phyloP scores from a whole-genome alignment of 768 basidiomycete species.

The Neoboletus brunneissimus region DNA sequence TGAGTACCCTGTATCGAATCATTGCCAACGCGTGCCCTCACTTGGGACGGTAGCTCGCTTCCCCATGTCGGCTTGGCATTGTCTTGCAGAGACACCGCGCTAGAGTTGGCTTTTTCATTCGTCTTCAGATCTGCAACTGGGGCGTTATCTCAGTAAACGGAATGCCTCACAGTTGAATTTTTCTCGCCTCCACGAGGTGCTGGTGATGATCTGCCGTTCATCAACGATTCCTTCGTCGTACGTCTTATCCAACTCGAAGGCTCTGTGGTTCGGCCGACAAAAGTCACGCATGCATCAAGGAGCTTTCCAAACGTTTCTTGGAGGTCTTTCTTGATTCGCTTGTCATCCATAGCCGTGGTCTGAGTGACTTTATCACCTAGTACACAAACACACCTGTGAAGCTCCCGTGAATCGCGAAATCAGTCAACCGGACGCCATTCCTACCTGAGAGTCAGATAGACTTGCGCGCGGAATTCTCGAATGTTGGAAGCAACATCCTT shows the following conservation, averaged over 20 bases:
- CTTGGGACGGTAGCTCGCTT: conserved; percentile 30
- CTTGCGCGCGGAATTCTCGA: conserved; percentile 66
- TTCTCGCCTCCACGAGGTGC: conserved; percentile 50
- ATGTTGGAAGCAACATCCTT: conserved; percentile 71
- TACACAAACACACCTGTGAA: conserved; percentile 65
- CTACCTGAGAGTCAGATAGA: conserved; percentile 73
- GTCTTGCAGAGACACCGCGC: conserved; percentile 39
- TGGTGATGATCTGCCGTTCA: conserved; percentile 75
- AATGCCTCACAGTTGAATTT: neutral
- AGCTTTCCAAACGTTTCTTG: conserved; percentile 90
- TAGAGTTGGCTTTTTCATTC: conserved; percentile 61
- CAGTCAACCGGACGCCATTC: conserved; percentile 10
- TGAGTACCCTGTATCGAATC: conserved; percentile 4
- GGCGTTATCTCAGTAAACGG: neutral
- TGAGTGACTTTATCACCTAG: conserved; percentile 82
- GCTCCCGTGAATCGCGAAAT: conserved; percentile 8
- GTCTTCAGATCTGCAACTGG: conserved; percentile 39
- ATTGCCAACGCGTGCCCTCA: conserved; percentile 20
- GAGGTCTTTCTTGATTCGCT: conserved; percentile 81
- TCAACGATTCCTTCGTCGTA: conserved; percentile 56
- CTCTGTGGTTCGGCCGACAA: conserved; percentile 71
- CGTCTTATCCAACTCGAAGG: conserved; percentile 79
- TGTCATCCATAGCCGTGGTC: conserved; percentile 90
- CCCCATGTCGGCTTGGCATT: conserved; percentile 27
- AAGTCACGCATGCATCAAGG: conserved; percentile 72